Base-by-base conservation (phyloP, 495 filamentous ascomycete species). In the Tuber microsphaerosporum region DNA sequence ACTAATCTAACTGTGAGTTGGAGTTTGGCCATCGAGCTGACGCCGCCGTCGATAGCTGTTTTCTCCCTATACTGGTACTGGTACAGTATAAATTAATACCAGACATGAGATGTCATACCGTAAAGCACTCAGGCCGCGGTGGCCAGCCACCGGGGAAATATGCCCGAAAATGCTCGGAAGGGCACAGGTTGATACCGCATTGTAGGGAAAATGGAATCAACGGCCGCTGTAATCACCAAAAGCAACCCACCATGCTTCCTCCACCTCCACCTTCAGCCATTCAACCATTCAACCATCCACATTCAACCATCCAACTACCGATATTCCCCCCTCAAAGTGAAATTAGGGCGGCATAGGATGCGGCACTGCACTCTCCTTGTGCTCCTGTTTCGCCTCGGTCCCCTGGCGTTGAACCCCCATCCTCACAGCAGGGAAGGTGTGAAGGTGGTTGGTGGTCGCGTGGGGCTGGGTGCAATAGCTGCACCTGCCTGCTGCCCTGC, bases 401-500 rank as follows among this genome's bases (percentile, higher is more conserved):
- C 56, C 56, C 5, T 17, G 26, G 14, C 26, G 26, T 34, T 31
- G 56, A 65, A 65, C 56, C 56, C 56, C 56, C 56, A 65, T 34
- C 26, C 56, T 17, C 14, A 34, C 14, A 26, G 26, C 56, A 9
- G 12, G 31, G 17, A 34, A 34, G 26, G 0, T 65, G 12, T 14
- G 17, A 34, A 34, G 26, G 0, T 65, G 26, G 56, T 65, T 65
- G 56, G 56, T 34, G 56, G 56, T 65, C 56, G 56, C n/a, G 26
- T 65, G 56, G 12, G 26, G 56, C 56, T 65, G 56, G 26, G 12
- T 34, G 26, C 3, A 31, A 65, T 19, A 22, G 56, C 56, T 34
- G 26, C 56, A 65, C 56, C 56, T 61, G 51, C 51, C 56, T 61
- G 51, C 51, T 65, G 56, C 56, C 56, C 56, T 65, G 56, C 56